Evolutionary conservation across 305 asterid species (phyloP).

Genomic region (Salvia sclarea): DNA sequence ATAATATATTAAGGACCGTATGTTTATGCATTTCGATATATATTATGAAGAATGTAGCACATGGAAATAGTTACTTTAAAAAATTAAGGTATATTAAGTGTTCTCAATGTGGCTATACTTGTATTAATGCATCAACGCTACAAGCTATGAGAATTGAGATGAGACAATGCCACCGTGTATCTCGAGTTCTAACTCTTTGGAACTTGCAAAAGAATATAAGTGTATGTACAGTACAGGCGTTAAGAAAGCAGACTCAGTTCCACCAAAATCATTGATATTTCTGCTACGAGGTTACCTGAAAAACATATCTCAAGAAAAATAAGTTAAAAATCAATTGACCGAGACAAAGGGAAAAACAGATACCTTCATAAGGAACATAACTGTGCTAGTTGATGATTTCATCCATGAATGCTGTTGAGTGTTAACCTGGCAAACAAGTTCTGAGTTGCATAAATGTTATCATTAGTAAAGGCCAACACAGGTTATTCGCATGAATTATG

Average conservation of each 20-base stretch:
- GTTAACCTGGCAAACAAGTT: constrained; percentile 54
- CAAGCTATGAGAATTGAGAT: neutral
- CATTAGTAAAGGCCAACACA: constrained; percentile 49
- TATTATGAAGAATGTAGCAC: neutral
- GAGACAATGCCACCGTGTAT: neutral
- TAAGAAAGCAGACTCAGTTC: constrained; percentile 8
- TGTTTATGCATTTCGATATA: neutral
- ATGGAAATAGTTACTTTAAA: no score
- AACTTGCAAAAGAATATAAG: constrained; percentile 13
- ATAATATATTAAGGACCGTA: neutral
- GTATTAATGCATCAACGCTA: neutral
- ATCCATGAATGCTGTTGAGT: constrained; percentile 37
- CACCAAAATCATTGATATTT: constrained; percentile 15
- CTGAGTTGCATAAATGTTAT: constrained; percentile 62
- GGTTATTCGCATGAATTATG: neutral
- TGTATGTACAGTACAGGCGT: no score
- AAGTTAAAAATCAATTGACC: neutral
- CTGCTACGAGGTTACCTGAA: constrained; percentile 30
- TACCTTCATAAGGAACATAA: constrained; percentile 33
- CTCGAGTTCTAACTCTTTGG: constrained; percentile 10
- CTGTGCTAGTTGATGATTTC: constrained; percentile 26
- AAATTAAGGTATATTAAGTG: no score
- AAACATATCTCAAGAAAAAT: constrained; percentile 3
- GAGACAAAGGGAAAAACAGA: neutral
- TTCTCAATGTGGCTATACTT: neutral